phyloP scores from a whole-genome alignment of 306 rosid species.

The Lotus japonicus region DNA sequence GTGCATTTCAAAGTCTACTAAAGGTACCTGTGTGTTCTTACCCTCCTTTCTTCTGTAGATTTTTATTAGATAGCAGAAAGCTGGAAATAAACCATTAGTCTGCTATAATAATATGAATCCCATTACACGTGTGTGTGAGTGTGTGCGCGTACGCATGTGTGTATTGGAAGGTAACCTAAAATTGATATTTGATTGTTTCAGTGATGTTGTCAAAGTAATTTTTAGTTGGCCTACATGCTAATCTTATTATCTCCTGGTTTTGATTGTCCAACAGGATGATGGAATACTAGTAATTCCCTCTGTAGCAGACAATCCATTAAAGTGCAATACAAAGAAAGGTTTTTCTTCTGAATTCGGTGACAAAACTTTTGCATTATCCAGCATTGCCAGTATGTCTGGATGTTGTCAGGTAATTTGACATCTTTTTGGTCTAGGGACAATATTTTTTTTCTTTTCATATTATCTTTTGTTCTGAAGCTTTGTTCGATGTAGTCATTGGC shows the following conservation, averaged over 20 bases:
- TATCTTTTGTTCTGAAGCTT: slow-evolving; percentile 19
- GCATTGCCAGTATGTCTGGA: slow-evolving; percentile 53
- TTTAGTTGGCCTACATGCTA: slow-evolving; percentile 3
- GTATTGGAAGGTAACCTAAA: neutral
- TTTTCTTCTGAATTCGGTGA: slow-evolving; percentile 41
- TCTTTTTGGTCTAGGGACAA: slow-evolving; percentile 13
- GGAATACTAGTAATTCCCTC: slow-evolving; percentile 55
- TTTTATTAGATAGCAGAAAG: neutral
- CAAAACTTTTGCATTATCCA: slow-evolving; percentile 32
- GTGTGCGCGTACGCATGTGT: too few species aligned
- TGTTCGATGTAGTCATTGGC: neutral
- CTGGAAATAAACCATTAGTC: neutral
- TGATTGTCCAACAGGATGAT: slow-evolving; percentile 36
- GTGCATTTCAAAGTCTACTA: slow-evolving; percentile 61
- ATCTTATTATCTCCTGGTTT: slow-evolving; percentile 1
- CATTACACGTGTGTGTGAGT: too few species aligned
- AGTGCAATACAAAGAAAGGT: slow-evolving; percentile 30
- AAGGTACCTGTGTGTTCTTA: slow-evolving; percentile 45
- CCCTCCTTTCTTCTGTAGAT: neutral
- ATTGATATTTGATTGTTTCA: neutral
- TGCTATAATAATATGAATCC: neutral
- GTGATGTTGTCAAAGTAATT: slow-evolving; percentile 2
- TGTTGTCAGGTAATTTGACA: slow-evolving; percentile 60
- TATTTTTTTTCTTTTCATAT: neutral
- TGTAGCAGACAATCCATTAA: slow-evolving; percentile 43